Base-by-base conservation (phyloP, 164 flowering plant genomes). In the Cinnamomum micranthum region DNA sequence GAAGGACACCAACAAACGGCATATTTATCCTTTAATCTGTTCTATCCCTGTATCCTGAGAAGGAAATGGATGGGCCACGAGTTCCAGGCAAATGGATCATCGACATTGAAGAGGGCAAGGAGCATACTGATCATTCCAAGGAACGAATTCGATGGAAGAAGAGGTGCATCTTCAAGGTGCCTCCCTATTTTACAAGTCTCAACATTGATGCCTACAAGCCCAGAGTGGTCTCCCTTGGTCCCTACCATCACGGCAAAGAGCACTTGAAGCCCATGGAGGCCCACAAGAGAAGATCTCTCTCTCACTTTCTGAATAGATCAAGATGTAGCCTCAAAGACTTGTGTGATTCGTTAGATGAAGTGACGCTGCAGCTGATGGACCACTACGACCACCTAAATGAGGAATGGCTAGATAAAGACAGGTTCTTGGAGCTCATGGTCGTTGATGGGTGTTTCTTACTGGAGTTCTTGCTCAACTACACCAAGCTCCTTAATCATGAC, bases 371-470 rank as follows among this genome's bases (percentile, higher is more conserved):
- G 2, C 71, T 74, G 13, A 47, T 65, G 62, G 77, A 76, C 19
- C 80, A 84, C 3, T 86, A 85, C 47, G 84, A 83, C 31, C 75
- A 52, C 20, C 77, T 86, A 11, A 81, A 77, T 15, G 64, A 68
- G 2, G 23, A 10, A 2, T 86, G 87, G 86, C 41, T 73, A 31
- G 81, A 84, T 28, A 25, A 68, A 0, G 50, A 33, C 65, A 33
- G 4, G 5, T 84, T 87, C 68, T 65, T 88, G 81, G 55, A 81
- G 64, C 68, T 83, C 66, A 85, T 88, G 86, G 72, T 86, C 22
- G 14, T 78, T 1, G 89, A 88, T 33, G 89, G 91, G 0, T 82
- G 86, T 77, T 85, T 88, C 81, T 80, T 87, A 85, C 82, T 87
- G 0, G 89, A 88, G 78, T 50, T 85, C 11, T 23, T 87, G 31